Evolutionary conservation across 2,329 filamentous ascomycete genomes (phyloP).

Genomic region (Mycocentrospora acerina): DNA sequence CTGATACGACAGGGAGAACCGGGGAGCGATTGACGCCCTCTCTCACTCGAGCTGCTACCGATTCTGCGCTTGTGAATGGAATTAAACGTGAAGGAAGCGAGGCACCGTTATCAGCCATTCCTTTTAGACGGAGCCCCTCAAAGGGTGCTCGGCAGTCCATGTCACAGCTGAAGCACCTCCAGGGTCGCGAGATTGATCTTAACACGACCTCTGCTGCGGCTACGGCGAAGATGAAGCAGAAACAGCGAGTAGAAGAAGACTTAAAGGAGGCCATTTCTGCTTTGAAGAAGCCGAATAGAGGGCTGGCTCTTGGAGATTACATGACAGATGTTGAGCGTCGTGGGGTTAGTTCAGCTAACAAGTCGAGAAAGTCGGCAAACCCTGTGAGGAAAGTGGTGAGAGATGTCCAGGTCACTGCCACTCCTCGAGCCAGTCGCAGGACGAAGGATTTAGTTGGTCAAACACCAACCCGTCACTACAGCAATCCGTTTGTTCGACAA

Average conservation of each 20-base stretch:
- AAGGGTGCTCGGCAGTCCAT: conserved; percentile 38
- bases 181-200: conserved; percentile 57
- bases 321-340: conserved; percentile 68
- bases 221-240: conserved; percentile 63
- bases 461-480: conserved; percentile 29
- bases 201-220: conserved; percentile 55
- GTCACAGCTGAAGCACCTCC: conserved; percentile 49
- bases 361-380: conserved; percentile 31
- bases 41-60: conserved; percentile 68
- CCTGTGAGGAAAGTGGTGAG: conserved; percentile 30
- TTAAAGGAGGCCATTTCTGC: conserved; percentile 72
- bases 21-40: conserved; percentile 59
- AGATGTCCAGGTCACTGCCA: conserved; percentile 46
- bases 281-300: conserved; percentile 74
- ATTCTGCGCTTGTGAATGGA: conserved; percentile 57
- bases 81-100: conserved; percentile 72
- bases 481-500: conserved; percentile 25
- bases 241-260: conserved; percentile 68
- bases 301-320: conserved; percentile 66
- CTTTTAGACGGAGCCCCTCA: conserved; percentile 50
- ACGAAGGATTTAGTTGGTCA: conserved; percentile 35
- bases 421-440: conserved; percentile 41
- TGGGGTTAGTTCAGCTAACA: conserved; percentile 23
- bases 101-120: conserved; percentile 53
- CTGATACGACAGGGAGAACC: conserved; percentile 57